Evolutionary conservation across 1,284 basidiomycete genomes (phyloP).

Genomic region (Mycena sp.): DNA sequence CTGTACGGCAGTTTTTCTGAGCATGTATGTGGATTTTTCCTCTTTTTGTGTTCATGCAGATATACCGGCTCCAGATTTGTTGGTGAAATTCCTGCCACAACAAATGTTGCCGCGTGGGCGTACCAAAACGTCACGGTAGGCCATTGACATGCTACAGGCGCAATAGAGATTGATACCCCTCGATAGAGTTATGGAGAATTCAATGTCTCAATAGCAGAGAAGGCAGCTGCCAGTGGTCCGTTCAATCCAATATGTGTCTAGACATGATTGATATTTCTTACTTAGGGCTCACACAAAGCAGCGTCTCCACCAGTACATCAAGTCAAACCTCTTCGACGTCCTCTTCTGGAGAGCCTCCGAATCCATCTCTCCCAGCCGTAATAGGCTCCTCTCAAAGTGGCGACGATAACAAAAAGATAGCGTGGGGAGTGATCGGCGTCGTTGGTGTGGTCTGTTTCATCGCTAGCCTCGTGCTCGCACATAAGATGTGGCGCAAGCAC

Average conservation of each 20-base stretch:
- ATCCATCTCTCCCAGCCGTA: background rate
- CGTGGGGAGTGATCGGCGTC: slow-evolving; percentile 8
- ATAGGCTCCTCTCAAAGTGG: background rate
- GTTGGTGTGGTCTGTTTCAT: background rate
- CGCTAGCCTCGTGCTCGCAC: background rate
- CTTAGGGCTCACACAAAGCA: background rate
- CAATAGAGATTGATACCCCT: background rate
- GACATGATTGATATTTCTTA: background rate
- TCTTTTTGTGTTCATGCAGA: background rate
- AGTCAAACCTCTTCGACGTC: background rate
- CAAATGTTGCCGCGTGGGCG: background rate
- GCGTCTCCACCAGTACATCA: background rate
- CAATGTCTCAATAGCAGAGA: background rate
- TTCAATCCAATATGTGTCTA: background rate
- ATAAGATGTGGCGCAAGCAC: slow-evolving; percentile 5
- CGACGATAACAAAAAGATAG: background rate
- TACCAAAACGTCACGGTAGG: slow-evolving; percentile 16
- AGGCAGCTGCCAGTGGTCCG: background rate
- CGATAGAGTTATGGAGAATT: background rate
- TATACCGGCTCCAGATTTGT: background rate
- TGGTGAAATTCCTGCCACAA: background rate
- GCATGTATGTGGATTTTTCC: background rate
- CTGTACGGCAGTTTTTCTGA: background rate
- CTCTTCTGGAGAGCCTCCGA: background rate
- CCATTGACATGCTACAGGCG: background rate